These are phyloP conservation scores for Lobulomyces angularis DNA, from an alignment of 192 early-diverging fungal species.

Conservation along the genomic window DNA sequence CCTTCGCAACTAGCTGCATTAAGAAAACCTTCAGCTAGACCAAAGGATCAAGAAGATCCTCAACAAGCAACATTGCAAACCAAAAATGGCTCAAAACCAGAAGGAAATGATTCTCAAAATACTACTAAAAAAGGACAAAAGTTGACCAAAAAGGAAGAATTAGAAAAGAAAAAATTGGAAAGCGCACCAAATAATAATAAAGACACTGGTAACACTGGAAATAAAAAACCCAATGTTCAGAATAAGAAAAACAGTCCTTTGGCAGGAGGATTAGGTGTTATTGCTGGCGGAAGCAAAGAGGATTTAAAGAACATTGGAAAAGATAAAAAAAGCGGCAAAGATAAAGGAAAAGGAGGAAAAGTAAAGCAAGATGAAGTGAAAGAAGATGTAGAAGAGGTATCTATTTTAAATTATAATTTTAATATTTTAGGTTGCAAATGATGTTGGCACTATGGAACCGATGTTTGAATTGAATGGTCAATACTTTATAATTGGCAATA, in stretches of 20 bases:
- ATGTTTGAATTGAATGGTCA: constrained; percentile 42
- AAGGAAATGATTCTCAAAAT: constrained; percentile 11
- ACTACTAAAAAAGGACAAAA: constrained; percentile 6
- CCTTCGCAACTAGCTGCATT: too few relatives aligned
- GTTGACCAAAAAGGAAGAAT: background rate
- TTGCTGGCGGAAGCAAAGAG: constrained; percentile 2
- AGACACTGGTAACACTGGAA: background rate
- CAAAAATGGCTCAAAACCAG: constrained; percentile 8
- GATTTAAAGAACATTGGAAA: too few relatives aligned
- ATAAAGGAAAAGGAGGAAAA: constrained; percentile 19
- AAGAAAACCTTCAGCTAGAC: constrained; percentile 4
- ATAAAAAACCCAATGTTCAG: background rate
- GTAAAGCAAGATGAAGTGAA: constrained; percentile 34
- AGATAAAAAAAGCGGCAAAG: constrained; percentile 17
- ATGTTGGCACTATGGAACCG: constrained; percentile 17
- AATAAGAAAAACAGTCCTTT: too few relatives aligned
- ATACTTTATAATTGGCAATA: constrained; percentile 34
- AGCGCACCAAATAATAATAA: too few relatives aligned
- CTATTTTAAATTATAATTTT: constrained; percentile 2
- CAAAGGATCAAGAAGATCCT: constrained; percentile 8
- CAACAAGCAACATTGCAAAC: background rate
- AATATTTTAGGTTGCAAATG: background rate
- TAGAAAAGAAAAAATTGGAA: background rate
- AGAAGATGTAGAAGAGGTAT: constrained; percentile 38
- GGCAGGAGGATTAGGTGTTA: background rate